phyloP scores from a whole-genome alignment of 176 grass and related monocot species.

The Stipa capillata region DNA sequence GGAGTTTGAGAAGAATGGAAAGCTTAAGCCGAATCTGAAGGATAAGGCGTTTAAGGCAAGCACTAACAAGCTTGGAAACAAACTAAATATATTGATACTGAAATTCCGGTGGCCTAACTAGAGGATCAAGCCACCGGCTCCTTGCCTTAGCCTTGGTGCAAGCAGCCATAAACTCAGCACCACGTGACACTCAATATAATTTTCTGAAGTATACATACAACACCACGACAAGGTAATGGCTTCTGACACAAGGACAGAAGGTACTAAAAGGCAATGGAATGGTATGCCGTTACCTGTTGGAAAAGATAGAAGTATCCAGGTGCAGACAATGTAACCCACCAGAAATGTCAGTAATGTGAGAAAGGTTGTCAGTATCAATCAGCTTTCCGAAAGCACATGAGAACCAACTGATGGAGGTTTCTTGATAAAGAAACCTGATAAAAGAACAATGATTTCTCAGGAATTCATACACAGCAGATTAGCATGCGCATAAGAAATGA shows the following conservation, averaged over 20 bases:
- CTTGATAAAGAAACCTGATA: conserved; percentile 76
- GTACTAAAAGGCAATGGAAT: conserved; percentile 3
- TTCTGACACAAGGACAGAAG: not conserved
- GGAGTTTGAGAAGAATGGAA: no score
- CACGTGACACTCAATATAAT: no score
- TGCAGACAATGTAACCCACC: conserved; percentile 73
- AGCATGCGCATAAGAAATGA: conserved; percentile 5
- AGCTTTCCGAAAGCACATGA: conserved; percentile 70
- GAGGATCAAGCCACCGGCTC: no score
- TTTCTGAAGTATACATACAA: not conserved
- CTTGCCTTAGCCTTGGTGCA: no score
- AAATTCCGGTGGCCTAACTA: no score
- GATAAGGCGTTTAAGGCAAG: no score
- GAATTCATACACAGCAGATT: not conserved
- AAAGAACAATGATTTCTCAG: conserved; percentile 17
- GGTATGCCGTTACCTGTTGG: conserved; percentile 42
- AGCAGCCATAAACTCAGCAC: no score
- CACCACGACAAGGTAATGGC: not conserved
- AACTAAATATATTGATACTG: no score
- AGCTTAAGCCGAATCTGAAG: no score
- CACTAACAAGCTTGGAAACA: no score
- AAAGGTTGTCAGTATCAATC: conserved; percentile 33
- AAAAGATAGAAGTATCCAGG: conserved; percentile 87
- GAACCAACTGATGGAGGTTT: conserved; percentile 66
- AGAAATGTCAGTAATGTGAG: conserved; percentile 20